Conservation (phyloP, 116 monocot species). For the Thalassia testudinum region DNA sequence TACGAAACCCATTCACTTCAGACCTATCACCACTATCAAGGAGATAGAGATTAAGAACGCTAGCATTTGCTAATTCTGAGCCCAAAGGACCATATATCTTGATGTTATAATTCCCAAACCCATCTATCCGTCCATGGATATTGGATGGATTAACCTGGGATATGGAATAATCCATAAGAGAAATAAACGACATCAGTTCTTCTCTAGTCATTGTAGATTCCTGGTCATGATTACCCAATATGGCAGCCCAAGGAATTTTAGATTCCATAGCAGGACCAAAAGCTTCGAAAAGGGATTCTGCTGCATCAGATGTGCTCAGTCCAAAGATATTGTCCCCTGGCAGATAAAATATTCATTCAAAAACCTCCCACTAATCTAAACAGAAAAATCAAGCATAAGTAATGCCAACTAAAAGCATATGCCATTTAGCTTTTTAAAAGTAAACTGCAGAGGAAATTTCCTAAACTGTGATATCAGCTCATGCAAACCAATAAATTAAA, state of each 20-base stretch:
- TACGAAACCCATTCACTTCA: slow-evolving; percentile 33
- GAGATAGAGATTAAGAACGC: slow-evolving; percentile 71
- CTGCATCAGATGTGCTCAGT: slow-evolving; percentile 54
- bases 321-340: slow-evolving; percentile 94
- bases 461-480: no score
- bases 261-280: slow-evolving; percentile 48
- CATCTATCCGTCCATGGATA: slow-evolving; percentile 24
- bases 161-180: slow-evolving; percentile 85
- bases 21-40: slow-evolving; percentile 72
- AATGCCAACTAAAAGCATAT: no score
- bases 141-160: slow-evolving; percentile 51
- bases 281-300: slow-evolving; percentile 70
- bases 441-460: no score
- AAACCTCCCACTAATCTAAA: neutral
- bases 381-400: no score
- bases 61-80: slow-evolving; percentile 45
- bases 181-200: slow-evolving; percentile 75
- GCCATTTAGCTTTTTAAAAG: no score
- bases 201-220: slow-evolving; percentile 81
- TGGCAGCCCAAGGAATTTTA: slow-evolving; percentile 62
- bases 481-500: no score
- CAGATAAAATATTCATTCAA: neutral
- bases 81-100: slow-evolving; percentile 51
- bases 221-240: slow-evolving; percentile 91
- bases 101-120: slow-evolving; percentile 81